Conservation (phyloP, 208 protist genomes). For the Leishmania gerbilli region DNA sequence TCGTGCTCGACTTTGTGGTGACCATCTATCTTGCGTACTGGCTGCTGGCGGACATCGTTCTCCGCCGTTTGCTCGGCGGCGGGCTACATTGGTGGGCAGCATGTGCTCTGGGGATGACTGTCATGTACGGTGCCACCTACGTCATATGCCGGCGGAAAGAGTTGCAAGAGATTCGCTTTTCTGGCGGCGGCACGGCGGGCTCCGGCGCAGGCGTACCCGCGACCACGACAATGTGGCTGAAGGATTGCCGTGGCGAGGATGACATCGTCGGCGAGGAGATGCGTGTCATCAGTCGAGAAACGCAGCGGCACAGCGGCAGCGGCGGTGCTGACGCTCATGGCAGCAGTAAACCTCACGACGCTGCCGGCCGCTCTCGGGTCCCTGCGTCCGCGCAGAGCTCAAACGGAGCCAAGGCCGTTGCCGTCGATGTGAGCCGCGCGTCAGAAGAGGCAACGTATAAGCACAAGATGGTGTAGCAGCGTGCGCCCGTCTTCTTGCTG, state of each 20-base stretch:
- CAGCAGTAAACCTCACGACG: neutral
- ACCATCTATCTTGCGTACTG: constrained; percentile 81
- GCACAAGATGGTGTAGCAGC: constrained; percentile 22
- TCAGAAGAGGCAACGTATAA: constrained; percentile 7
- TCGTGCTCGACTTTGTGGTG: constrained; percentile 76
- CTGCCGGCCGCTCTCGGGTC: neutral
- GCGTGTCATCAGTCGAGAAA: neutral
- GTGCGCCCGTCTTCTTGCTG: neutral
- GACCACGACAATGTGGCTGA: neutral
- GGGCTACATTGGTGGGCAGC: constrained; percentile 62
- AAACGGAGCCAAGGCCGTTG: constrained; percentile 4
- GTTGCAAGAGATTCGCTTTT: constrained; percentile 65
- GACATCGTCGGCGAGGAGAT: constrained; percentile 10
- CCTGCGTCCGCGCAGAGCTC: neutral
- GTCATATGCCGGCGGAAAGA: constrained; percentile 58
- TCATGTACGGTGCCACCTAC: constrained; percentile 52
- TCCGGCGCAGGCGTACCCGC: neutral
- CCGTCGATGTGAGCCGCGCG: constrained; percentile 6
- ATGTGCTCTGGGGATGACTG: constrained; percentile 28
- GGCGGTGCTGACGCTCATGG: constrained; percentile 2
- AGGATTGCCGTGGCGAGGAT: neutral
- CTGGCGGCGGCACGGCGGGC: constrained; percentile 2
- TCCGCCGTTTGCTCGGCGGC: constrained; percentile 38
- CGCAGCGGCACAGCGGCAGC: neutral
- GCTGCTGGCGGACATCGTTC: constrained; percentile 43